Conservation (phyloP, 2,329 filamentous ascomycete species). For the Pestalotiopsis sp. region DNA sequence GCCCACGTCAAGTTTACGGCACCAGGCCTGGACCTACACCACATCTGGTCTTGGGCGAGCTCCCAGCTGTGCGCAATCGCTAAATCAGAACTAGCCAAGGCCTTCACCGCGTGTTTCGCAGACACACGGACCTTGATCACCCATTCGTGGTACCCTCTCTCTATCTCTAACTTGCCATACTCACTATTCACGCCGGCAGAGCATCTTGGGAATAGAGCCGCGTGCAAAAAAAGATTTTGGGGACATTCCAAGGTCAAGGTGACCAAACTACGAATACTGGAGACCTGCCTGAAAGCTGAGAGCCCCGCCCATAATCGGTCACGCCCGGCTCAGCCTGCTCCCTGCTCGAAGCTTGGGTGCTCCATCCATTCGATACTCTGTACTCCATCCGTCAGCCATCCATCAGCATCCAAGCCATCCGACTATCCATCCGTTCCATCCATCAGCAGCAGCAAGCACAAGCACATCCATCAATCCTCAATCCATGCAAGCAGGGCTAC, state of each 20-base stretch:
- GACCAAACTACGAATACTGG: neutral
- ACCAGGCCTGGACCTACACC: neutral
- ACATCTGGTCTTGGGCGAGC: neutral
- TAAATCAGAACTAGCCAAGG: neutral
- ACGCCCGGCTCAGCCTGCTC: conserved; percentile 4
- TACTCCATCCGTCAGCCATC: neutral
- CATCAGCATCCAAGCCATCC: neutral
- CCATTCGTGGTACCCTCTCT: neutral
- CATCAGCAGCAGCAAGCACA: neutral
- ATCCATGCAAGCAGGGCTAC: neutral
- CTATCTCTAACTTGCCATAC: neutral
- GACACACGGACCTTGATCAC: neutral
- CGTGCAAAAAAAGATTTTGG: too few relatives aligned
- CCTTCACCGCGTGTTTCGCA: neutral
- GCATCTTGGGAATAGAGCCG: too few relatives aligned
- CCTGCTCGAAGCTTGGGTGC: neutral
- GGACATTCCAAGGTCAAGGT: too few relatives aligned
- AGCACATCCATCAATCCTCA: neutral
- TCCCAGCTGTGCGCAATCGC: neutral
- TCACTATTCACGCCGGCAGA: neutral
- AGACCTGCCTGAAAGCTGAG: neutral
- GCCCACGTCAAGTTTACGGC: neutral
- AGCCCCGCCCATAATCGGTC: neutral
- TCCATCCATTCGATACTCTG: neutral
- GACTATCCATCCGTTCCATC: neutral